phyloP scores from a whole-genome alignment of 305 asterid species.

The Fraxinus baroniana region DNA sequence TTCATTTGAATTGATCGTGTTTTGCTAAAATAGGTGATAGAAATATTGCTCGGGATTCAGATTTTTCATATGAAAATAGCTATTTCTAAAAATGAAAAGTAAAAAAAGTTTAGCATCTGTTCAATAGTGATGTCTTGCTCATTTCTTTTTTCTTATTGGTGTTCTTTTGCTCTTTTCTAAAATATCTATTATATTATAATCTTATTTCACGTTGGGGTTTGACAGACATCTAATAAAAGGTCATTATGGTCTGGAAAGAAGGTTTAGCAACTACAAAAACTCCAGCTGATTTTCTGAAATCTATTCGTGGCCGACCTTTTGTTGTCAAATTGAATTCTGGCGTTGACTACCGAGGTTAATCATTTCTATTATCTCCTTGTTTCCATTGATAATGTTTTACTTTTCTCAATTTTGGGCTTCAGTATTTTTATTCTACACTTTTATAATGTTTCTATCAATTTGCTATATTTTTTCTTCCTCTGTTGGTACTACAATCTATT shows the following conservation, averaged over 20 bases:
- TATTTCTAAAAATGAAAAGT: too few relatives aligned
- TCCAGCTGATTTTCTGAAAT: conserved; percentile 91
- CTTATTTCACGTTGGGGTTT: too few relatives aligned
- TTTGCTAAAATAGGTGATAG: too few relatives aligned
- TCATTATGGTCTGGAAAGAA: conserved; percentile 60
- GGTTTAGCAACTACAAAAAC: conserved; percentile 65
- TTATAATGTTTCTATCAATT: not conserved
- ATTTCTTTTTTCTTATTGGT: too few relatives aligned
- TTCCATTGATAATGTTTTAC: not conserved
- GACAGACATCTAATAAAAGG: too few relatives aligned
- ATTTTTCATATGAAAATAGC: too few relatives aligned
- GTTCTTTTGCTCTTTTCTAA: too few relatives aligned
- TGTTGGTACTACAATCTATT: not conserved
- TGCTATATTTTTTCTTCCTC: not conserved
- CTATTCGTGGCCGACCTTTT: conserved; percentile 93
- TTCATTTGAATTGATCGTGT: too few relatives aligned
- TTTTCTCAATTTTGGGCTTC: not conserved
- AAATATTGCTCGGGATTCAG: too few relatives aligned
- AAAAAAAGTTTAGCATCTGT: too few relatives aligned
- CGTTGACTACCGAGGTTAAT: conserved; percentile 82
- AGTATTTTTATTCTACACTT: not conserved
- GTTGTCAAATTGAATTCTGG: conserved; percentile 95
- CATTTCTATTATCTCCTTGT: not conserved
- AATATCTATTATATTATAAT: too few relatives aligned
- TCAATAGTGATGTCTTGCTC: too few relatives aligned